Evolutionary conservation across 345 rosid species (phyloP), one percentile per base, ranked within the genome.

Genomic region (Ricinus communis): DNA sequence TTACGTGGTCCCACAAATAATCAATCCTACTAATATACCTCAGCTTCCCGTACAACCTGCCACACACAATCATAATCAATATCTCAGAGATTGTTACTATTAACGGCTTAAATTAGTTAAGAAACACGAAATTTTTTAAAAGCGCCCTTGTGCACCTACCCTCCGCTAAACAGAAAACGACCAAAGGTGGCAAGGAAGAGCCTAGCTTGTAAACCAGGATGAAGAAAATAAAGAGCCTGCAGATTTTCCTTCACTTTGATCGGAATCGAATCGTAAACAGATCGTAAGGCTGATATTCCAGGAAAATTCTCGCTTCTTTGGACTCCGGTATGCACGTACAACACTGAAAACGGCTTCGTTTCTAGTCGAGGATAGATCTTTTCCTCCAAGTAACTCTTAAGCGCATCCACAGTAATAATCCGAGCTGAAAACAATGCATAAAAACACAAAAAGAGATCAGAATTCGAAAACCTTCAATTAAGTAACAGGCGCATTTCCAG

Each of bases 161-260:
- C 83, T 69, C 87, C 87, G 40, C 67, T 52, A 81, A 87, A 85
- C 30, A 86, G 51, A 16, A 87, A 62, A 59, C 90, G 90, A 30
- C 89, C 90, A 30, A 90, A 77, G 50, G 87, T 84, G 75, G 92
- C 90, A 8, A 89, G 84, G 71, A 89, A 85, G 73, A 89, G 81
- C 53, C 91, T 75, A 69, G 83, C 63, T 56, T 80, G 88, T 14
- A 87, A 60, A 18, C 76, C 84, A 2, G 91, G 91, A 68, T 89
- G 94, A 65, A 89, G 61, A 82, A 89, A 89, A 72, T 85, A 82
- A 15, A 89, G 73, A 2, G 79, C 74, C 50, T 79, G 69, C 16
- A 87, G 72, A 62, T 74, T 71, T 38, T 68, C 63, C 82, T 71
- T 85, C 25, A 82, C 65, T 62, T 58, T 59, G 62, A 22, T 47